Evolutionary conservation across 2,329 filamentous ascomycete species (phyloP).

Genomic region (Dothiorella sarmentorum): DNA sequence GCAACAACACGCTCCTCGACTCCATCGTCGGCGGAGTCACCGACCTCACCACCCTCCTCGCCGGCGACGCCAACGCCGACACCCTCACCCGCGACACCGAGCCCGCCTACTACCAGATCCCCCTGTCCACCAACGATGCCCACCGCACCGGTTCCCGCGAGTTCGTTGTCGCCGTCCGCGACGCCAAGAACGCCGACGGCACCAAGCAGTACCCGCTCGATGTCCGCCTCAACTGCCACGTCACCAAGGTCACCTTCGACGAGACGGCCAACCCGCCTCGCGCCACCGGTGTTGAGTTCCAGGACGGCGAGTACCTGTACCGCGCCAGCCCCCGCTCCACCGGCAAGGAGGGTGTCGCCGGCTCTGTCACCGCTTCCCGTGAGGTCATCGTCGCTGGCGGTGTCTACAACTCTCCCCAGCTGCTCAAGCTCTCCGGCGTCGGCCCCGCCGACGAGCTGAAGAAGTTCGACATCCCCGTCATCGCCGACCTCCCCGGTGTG

Average conservation of each 20-base stretch:
- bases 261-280: conserved; percentile 57
- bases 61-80: conserved; percentile 51
- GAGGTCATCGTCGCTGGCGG: conserved; percentile 50
- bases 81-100: conserved; percentile 43
- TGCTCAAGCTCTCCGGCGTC: conserved; percentile 64
- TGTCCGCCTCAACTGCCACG: conserved; percentile 59
- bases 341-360: conserved; percentile 33
- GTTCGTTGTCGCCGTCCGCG: conserved; percentile 51
- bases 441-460: conserved; percentile 54
- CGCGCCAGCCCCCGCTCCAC: conserved; percentile 33
- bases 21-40: conserved; percentile 33
- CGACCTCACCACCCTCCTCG: conserved; percentile 44
- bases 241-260: conserved; percentile 64
- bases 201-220: conserved; percentile 56
- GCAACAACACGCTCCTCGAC: conserved; percentile 38
- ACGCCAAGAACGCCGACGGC: conserved; percentile 49
- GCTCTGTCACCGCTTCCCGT: conserved; percentile 40
- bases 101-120: conserved; percentile 56
- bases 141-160: conserved; percentile 55
- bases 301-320: conserved; percentile 39
- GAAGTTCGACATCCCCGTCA: conserved; percentile 50
- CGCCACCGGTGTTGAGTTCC: conserved; percentile 44
- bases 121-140: conserved; percentile 49
- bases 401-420: conserved; percentile 61
- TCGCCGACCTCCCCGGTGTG: conserved; percentile 60